These are phyloP conservation scores for Pseudogymnoascus sp. DNA, from an alignment of 2,329 filamentous ascomycete genomes.

Conservation along the genomic window DNA sequence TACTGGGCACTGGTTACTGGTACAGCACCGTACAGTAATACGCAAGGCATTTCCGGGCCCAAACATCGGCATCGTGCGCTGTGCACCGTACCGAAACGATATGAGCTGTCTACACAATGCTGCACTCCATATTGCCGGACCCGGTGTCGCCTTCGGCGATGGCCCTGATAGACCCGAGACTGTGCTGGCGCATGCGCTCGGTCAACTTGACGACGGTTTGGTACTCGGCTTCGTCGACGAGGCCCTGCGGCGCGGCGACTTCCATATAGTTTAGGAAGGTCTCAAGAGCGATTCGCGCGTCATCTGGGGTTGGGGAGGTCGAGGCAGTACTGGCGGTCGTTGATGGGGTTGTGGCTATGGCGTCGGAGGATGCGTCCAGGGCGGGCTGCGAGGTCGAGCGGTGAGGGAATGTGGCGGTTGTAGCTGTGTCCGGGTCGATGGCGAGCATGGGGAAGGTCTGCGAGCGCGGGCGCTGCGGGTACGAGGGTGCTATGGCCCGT, in stretches of 20 bases:
- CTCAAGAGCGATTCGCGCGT: constrained; percentile 75
- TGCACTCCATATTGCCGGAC: constrained; percentile 1
- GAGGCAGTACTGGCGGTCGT: constrained; percentile 35
- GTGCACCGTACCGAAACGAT: not conserved
- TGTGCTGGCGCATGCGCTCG: constrained; percentile 69
- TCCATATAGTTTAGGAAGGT: constrained; percentile 72
- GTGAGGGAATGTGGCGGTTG: constrained; percentile 12
- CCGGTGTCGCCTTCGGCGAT: constrained; percentile 31
- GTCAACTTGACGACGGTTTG: constrained; percentile 73
- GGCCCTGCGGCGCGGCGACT: constrained; percentile 55
- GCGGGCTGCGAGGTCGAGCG: constrained; percentile 42
- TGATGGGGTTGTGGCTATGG: constrained; percentile 39
- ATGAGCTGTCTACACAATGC: not conserved
- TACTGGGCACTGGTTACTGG: not conserved
- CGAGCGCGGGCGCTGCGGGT: constrained; percentile 67
- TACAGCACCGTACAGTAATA: not conserved
- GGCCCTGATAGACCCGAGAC: constrained; percentile 31
- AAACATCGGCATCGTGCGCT: not conserved
- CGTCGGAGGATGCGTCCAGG: constrained; percentile 47
- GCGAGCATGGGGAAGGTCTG: constrained; percentile 77
- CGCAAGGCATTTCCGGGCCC: not conserved
- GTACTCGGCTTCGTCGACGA: constrained; percentile 73
- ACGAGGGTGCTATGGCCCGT: constrained; percentile 44
- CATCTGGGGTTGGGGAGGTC: constrained; percentile 71
- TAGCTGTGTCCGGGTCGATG: constrained; percentile 40